These are phyloP conservation scores for Aureobasidium musti DNA, from an alignment of 2,329 filamentous ascomycete species.

Conservation along the genomic window DNA sequence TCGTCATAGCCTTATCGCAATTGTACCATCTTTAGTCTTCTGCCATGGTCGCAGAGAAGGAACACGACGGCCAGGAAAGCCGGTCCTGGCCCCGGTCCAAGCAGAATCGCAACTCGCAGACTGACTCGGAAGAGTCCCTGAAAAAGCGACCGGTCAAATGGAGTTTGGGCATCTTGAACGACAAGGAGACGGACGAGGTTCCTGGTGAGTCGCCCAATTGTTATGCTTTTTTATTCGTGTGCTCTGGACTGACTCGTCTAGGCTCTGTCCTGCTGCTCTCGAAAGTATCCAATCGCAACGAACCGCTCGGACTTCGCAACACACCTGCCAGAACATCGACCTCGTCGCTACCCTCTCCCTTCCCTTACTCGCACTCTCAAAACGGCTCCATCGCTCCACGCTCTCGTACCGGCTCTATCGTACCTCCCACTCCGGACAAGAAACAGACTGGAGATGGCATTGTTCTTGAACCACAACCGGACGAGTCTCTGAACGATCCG, in stretches of 20 bases:
- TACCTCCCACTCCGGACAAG: constrained; percentile 46
- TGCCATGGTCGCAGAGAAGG: constrained; percentile 23
- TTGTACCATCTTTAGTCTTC: not conserved
- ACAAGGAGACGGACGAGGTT: constrained; percentile 78
- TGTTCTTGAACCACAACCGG: constrained; percentile 87
- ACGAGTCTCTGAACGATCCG: constrained; percentile 86
- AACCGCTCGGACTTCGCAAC: constrained; percentile 62
- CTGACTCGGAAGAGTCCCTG: constrained; percentile 29
- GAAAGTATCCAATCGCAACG: constrained; percentile 58
- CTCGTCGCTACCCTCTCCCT: constrained; percentile 35
- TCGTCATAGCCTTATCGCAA: not conserved
- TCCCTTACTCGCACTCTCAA: constrained; percentile 31
- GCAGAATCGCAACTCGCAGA: constrained; percentile 51
- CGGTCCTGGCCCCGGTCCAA: constrained; percentile 50
- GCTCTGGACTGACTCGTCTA: constrained; percentile 35
- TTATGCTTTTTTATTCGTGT: not conserved
- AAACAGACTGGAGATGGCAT: constrained; percentile 85
- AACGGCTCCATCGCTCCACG: constrained; percentile 21
- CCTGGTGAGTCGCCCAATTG: constrained; percentile 61
- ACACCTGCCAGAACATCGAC: constrained; percentile 57
- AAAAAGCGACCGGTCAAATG: constrained; percentile 45
- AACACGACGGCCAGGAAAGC: constrained; percentile 4
- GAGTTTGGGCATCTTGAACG: constrained; percentile 79
- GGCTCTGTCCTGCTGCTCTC: constrained; percentile 64
- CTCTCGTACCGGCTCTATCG: constrained; percentile 28